These are phyloP conservation scores for Leccinum pellstonianum DNA, from an alignment of 768 basidiomycete genomes.

Conservation along the genomic window DNA sequence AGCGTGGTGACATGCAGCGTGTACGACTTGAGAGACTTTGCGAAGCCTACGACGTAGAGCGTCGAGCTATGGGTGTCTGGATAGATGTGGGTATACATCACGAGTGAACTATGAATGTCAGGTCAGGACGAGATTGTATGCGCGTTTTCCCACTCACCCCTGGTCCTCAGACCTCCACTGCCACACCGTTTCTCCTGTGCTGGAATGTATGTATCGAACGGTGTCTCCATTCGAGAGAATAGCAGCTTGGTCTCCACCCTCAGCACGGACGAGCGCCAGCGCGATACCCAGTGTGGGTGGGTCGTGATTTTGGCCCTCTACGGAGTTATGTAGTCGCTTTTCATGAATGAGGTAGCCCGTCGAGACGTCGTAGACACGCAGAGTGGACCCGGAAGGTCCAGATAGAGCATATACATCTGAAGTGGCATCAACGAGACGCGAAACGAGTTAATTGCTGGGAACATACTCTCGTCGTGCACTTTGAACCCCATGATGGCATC, in stretches of 20 bases:
- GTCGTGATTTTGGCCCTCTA: slow-evolving; percentile 45
- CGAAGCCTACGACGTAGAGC: slow-evolving; percentile 55
- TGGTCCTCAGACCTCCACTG: slow-evolving; percentile 69
- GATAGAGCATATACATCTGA: slow-evolving; percentile 73
- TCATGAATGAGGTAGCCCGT: slow-evolving; percentile 71
- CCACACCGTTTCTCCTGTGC: slow-evolving; percentile 62
- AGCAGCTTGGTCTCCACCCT: slow-evolving; percentile 28
- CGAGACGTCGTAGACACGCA: slow-evolving; percentile 63
- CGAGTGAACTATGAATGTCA: slow-evolving; percentile 48
- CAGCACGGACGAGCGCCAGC: slow-evolving; percentile 39
- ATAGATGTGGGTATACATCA: slow-evolving; percentile 63
- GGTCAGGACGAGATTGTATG: slow-evolving; percentile 1
- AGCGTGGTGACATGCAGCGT: slow-evolving; percentile 69
- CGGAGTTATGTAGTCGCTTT: slow-evolving; percentile 51
- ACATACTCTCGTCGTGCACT: slow-evolving; percentile 56
- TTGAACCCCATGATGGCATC: slow-evolving; percentile 70
- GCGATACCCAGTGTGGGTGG: slow-evolving; percentile 56
- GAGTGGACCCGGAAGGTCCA: slow-evolving; percentile 65
- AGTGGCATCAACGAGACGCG: background rate
- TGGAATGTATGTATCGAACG: slow-evolving; percentile 49
- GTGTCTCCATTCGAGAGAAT: slow-evolving; percentile 61
- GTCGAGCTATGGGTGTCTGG: slow-evolving; percentile 48
- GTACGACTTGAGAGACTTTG: slow-evolving; percentile 45
- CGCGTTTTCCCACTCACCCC: slow-evolving; percentile 43
- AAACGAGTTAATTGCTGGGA: background rate